A percentile compares a stretch with the other conserved stretches of the same genome.
Evolutionary conservation across 225 moss, liverwort and hornwort genomes (phyloP).

Genomic region (Sphagnum tenellum): DNA sequence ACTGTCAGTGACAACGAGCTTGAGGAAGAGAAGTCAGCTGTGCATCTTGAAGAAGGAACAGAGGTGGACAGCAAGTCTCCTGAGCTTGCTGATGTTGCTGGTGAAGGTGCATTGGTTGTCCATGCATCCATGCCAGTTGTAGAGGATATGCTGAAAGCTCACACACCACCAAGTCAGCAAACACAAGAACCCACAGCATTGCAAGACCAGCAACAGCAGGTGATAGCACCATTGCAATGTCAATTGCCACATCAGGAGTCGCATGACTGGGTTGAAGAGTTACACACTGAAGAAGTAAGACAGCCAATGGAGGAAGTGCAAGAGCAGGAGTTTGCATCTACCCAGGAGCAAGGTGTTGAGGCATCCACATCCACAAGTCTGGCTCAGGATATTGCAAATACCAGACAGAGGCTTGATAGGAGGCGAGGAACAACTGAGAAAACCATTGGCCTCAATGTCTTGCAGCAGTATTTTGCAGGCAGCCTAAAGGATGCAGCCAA

Average conservation of each 20-base stretch:
- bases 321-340: slow-evolving; percentile 5
- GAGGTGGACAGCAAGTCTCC: slow-evolving; percentile 28
- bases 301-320: slow-evolving; percentile 8
- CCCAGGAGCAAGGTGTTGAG: slow-evolving; percentile 10
- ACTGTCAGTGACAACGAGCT: slow-evolving; percentile 78
- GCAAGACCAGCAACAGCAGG: neutral
- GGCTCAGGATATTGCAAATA: slow-evolving; percentile 37
- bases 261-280: slow-evolving; percentile 6
- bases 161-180: neutral
- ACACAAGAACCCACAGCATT: slow-evolving; percentile 2
- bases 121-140: neutral
- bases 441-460: slow-evolving; percentile 75
- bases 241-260: neutral
- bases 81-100: slow-evolving; percentile 5
- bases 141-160: neutral
- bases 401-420: slow-evolving; percentile 58
- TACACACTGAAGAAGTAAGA: slow-evolving; percentile 9
- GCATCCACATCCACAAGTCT: slow-evolving; percentile 11
- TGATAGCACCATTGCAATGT: slow-evolving; percentile 9
- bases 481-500: slow-evolving; percentile 99
- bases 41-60: slow-evolving; percentile 17
- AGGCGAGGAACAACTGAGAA: slow-evolving; percentile 94
- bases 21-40: slow-evolving; percentile 49
- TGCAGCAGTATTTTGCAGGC: slow-evolving; percentile 92
- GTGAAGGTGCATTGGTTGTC: neutral